Percentiles rank a stretch among this genome's conserved stretches.
These are phyloP conservation scores for Waitea zeae DNA, from an alignment of 1,284 basidiomycete genomes.

Conservation along the genomic window DNA sequence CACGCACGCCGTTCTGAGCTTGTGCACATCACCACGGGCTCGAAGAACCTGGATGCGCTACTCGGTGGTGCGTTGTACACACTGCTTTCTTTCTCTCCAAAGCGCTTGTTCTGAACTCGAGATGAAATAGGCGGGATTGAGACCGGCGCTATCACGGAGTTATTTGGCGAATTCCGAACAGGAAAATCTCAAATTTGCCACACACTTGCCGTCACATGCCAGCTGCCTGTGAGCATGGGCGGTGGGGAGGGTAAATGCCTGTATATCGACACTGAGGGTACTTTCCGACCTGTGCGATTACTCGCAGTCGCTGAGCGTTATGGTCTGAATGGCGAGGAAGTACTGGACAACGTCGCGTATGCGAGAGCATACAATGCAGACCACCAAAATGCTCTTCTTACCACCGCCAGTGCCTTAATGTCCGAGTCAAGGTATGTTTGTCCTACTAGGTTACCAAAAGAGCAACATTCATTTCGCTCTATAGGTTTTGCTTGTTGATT, in stretches of 20 bases:
- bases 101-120: not conserved
- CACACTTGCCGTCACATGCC: slow-evolving; percentile 95
- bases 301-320: slow-evolving; percentile 91
- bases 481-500: slow-evolving; percentile 88
- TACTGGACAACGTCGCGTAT: slow-evolving; percentile 97
- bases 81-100: not conserved
- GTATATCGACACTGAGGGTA: slow-evolving; percentile 98
- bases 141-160: slow-evolving; percentile 95
- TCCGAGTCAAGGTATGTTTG: slow-evolving; percentile 73
- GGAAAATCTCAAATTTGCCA: slow-evolving; percentile 99
- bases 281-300: slow-evolving; percentile 92
- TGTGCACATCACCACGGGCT: slow-evolving; percentile 94
- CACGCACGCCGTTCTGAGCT: slow-evolving; percentile 92
- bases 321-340: slow-evolving; percentile 93
- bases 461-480: not conserved
- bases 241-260: slow-evolving; percentile 98
- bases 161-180: slow-evolving; percentile 97
- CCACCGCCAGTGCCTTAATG: slow-evolving; percentile 93
- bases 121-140: slow-evolving; percentile 71
- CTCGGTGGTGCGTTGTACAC: slow-evolving; percentile 56
- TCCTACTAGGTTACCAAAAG: slow-evolving; percentile 5
- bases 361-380: slow-evolving; percentile 98
- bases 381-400: slow-evolving; percentile 84
- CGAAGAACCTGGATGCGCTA: slow-evolving; percentile 89
- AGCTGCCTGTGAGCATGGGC: slow-evolving; percentile 94